phyloP scores from a whole-genome alignment of 2,329 filamentous ascomycete genomes.

The Metarhizium album region DNA sequence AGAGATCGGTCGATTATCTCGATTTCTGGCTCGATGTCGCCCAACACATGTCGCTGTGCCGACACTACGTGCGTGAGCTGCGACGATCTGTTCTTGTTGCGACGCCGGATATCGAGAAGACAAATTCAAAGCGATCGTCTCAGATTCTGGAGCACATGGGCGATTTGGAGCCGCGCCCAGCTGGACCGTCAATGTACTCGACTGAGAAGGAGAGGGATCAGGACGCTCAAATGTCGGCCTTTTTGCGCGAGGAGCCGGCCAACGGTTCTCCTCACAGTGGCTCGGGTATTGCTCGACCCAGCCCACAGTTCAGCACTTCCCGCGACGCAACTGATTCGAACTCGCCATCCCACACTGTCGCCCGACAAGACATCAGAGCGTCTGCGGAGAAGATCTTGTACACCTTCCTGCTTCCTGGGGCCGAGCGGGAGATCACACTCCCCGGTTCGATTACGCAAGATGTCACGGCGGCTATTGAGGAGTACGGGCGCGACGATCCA shows the following conservation, averaged over 20 bases:
- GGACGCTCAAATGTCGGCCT: conserved; percentile 85
- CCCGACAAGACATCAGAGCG: conserved; percentile 80
- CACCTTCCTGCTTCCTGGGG: conserved; percentile 88
- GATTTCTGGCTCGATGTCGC: conserved; percentile 99
- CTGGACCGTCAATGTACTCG: conserved; percentile 50
- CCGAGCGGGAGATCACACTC: conserved; percentile 90
- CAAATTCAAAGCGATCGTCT: conserved; percentile 74
- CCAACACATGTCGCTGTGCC: conserved; percentile 95
- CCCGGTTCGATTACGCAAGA: conserved; percentile 78
- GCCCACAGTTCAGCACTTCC: conserved; percentile 49
- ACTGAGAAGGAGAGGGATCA: conserved; percentile 65
- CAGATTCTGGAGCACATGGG: conserved; percentile 63
- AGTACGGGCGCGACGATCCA: conserved; percentile 84
- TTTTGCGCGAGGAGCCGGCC: conserved; percentile 58
- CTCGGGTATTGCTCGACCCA: conserved; percentile 31
- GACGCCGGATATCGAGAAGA: conserved; percentile 80
- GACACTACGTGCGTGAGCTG: conserved; percentile 92
- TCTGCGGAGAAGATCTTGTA: conserved; percentile 99
- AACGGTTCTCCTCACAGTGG: conserved; percentile 47
- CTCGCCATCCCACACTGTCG: conserved; percentile 73
- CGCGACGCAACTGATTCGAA: conserved; percentile 62
- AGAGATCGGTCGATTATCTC: conserved; percentile 92
- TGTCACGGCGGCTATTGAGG: conserved; percentile 81
- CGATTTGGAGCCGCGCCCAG: conserved; percentile 51
- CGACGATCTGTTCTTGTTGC: conserved; percentile 86